These are phyloP conservation scores for Gilbertella persicaria DNA, from an alignment of 371 early-diverging fungal species.

Conservation along the genomic window DNA sequence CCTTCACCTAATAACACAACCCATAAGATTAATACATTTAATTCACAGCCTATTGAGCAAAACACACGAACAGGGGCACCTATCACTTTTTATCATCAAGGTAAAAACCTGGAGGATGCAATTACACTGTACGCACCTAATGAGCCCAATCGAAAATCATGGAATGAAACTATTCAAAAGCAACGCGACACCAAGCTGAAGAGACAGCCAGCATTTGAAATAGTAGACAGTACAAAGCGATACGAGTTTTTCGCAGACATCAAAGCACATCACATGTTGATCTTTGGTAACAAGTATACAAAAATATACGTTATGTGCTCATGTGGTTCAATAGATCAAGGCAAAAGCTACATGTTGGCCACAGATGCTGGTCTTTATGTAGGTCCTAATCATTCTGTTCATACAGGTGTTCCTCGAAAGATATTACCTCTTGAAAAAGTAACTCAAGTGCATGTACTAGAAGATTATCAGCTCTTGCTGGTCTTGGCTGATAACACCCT, in stretches of 20 bases:
- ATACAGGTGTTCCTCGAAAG: conserved; percentile 28
- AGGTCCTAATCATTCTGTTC: conserved; percentile 18
- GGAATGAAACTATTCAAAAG: conserved; percentile 79
- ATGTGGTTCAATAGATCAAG: conserved; percentile 23
- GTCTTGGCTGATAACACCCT: conserved; percentile 38
- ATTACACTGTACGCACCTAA: conserved; percentile 74
- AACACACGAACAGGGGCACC: conserved; percentile 45
- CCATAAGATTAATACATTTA: not conserved
- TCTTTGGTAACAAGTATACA: conserved; percentile 35
- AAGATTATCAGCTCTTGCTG: conserved; percentile 34
- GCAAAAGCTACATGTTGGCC: conserved; percentile 35
- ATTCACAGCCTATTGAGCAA: not conserved
- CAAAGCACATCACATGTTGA: conserved; percentile 37
- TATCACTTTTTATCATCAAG: conserved; percentile 77
- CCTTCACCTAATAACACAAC: not conserved
- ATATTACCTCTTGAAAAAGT: conserved; percentile 33
- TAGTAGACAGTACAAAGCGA: conserved; percentile 37
- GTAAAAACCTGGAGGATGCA: conserved; percentile 56
- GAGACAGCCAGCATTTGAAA: conserved; percentile 61
- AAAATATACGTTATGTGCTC: not conserved
- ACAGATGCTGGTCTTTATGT: conserved; percentile 47
- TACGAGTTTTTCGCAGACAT: conserved; percentile 32
- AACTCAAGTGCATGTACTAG: conserved; percentile 45
- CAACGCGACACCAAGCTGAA: conserved; percentile 62
- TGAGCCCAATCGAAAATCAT: conserved; percentile 73